Evolutionary conservation across 164 flowering plant genomes (phyloP).

Genomic region (Paratinospora sagittata): DNA sequence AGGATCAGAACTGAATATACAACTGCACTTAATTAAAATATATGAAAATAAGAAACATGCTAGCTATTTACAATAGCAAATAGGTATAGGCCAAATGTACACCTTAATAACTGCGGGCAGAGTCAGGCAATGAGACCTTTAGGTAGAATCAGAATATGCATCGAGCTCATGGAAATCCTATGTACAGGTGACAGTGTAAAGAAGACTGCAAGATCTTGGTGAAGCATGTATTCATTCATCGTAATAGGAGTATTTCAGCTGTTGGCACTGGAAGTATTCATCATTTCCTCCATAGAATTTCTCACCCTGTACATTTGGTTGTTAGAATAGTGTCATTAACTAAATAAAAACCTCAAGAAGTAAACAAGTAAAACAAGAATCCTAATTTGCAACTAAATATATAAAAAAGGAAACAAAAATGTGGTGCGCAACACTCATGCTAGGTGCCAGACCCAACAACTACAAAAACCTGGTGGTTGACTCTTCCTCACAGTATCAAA

Average conservation of each 20-base stretch:
- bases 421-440: too few relatives aligned
- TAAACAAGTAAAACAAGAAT: not conserved
- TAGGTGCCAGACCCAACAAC: too few relatives aligned
- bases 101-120: not conserved
- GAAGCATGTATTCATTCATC: constrained; percentile 4
- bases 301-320: constrained; percentile 4
- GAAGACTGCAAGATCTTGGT: not conserved
- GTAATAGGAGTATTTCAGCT: not conserved
- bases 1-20: too few relatives aligned
- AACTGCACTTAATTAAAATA: not conserved
- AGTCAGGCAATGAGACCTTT: not conserved
- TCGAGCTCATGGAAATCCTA: not conserved
- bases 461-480: too few relatives aligned
- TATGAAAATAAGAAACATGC: not conserved
- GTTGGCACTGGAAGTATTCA: constrained; percentile 1
- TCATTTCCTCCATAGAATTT: constrained; percentile 1
- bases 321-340: too few relatives aligned
- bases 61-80: not conserved
- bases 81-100: not conserved
- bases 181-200: not conserved
- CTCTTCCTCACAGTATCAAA: too few relatives aligned
- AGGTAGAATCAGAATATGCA: not conserved
- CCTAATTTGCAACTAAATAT: not conserved
- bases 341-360: too few relatives aligned
- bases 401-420: not conserved